These are phyloP conservation scores for Scheffersomyces coipomensis DNA, from an alignment of 805 yeast species.

Conservation along the genomic window DNA sequence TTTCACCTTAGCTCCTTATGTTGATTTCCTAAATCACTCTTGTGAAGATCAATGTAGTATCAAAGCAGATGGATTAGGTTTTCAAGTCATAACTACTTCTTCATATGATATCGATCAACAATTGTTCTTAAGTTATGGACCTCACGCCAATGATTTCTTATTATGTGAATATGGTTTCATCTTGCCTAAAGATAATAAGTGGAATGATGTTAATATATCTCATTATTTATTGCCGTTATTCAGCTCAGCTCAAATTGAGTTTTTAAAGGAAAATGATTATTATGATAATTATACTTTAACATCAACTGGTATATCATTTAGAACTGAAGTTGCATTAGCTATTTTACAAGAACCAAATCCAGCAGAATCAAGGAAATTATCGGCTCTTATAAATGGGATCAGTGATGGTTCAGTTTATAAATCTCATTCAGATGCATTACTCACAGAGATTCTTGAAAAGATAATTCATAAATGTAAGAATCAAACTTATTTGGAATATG, in stretches of 20 bases:
- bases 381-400: constrained; percentile 44
- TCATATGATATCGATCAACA: constrained; percentile 47
- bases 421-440: constrained; percentile 22
- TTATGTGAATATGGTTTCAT: constrained; percentile 87
- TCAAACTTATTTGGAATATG: constrained; percentile 13
- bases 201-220: constrained; percentile 72
- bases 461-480: constrained; percentile 20
- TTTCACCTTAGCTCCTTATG: constrained; percentile 88
- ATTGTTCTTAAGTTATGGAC: constrained; percentile 75
- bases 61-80: constrained; percentile 45
- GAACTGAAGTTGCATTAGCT: constrained; percentile 77
- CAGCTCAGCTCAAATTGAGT: constrained; percentile 36
- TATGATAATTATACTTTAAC: constrained; percentile 73
- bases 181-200: constrained; percentile 47
- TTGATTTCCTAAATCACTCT: constrained; percentile 83
- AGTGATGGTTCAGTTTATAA: constrained; percentile 45
- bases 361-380: constrained; percentile 26
- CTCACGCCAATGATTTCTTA: constrained; percentile 81
- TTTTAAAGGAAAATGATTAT: constrained; percentile 54
- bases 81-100: constrained; percentile 43
- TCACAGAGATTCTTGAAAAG: constrained; percentile 31
- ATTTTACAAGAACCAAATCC: constrained; percentile 39
- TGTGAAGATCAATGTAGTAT: constrained; percentile 53
- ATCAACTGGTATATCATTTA: constrained; percentile 54
- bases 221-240: constrained; percentile 36